Conservation (phyloP, 1,284 basidiomycete species). For the Apiotrichum porosum region DNA sequence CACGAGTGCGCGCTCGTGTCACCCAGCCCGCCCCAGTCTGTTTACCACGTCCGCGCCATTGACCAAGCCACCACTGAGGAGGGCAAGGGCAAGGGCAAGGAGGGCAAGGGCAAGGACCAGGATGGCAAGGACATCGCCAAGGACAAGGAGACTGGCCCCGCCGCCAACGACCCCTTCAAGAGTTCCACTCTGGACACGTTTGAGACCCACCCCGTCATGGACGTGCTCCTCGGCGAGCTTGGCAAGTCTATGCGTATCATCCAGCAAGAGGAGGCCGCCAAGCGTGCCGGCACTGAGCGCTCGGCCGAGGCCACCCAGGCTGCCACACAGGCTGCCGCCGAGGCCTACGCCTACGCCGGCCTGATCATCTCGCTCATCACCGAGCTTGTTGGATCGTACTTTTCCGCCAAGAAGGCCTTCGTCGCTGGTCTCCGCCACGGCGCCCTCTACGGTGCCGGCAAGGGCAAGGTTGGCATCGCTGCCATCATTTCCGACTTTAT, state of each 20-base stretch:
- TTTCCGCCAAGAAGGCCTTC: slow-evolving; percentile 82
- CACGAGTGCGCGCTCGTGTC: slow-evolving; percentile 67
- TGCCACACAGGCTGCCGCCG: slow-evolving; percentile 3
- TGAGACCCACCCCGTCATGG: slow-evolving; percentile 26
- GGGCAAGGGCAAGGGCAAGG: slow-evolving; percentile 3
- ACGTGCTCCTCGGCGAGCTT: slow-evolving; percentile 32
- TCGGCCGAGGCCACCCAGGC: too few relatives aligned
- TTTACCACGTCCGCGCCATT: slow-evolving; percentile 62
- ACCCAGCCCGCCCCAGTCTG: slow-evolving; percentile 58
- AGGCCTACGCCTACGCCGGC: slow-evolving; percentile 57
- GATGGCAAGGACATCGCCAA: slow-evolving; percentile 5
- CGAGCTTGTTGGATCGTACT: slow-evolving; percentile 89
- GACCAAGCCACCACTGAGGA: slow-evolving; percentile 30
- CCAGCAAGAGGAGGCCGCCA: slow-evolving; percentile 12
- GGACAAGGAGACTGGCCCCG: background rate
- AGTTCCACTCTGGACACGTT: slow-evolving; percentile 12
- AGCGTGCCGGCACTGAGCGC: slow-evolving; percentile 5
- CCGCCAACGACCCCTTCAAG: slow-evolving; percentile 54
- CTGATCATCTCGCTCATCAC: slow-evolving; percentile 90
- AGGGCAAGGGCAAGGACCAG: slow-evolving; percentile 5
- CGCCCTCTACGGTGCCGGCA: slow-evolving; percentile 54
- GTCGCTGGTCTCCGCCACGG: slow-evolving; percentile 64
- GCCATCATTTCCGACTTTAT: slow-evolving; percentile 70
- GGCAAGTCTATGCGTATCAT: slow-evolving; percentile 14
- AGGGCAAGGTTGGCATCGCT: slow-evolving; percentile 20